Conservation (phyloP, 2,329 filamentous ascomycete species). For the Fusarium neocosmosporiellum region DNA sequence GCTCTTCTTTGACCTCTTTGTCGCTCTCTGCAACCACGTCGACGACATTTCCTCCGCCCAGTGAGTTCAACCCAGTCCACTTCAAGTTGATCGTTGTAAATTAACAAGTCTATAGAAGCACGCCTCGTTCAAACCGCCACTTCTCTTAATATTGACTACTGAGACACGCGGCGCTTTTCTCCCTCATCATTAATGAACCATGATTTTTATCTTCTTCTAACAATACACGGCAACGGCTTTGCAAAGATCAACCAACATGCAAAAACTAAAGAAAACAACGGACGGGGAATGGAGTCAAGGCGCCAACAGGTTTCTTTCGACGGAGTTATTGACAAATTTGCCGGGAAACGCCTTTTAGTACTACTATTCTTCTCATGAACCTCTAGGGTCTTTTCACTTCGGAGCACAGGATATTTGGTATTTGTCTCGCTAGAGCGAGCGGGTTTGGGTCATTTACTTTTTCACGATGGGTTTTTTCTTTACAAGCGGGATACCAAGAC, state of each 20-base stretch:
- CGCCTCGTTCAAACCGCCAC: conserved; percentile 61
- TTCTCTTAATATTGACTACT: conserved; percentile 41
- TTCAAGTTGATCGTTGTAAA: background rate
- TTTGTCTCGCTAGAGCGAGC: conserved; percentile 10
- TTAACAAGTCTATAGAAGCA: conserved; percentile 44
- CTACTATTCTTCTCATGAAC: conserved; percentile 46
- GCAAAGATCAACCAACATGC: conserved; percentile 22
- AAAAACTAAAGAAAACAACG: conserved; percentile 33
- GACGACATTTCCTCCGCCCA: conserved; percentile 71
- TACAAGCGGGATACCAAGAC: conserved; percentile 36
- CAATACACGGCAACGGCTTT: conserved; percentile 20
- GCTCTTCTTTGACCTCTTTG: conserved; percentile 93
- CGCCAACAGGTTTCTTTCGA: conserved; percentile 7
- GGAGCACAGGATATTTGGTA: conserved; percentile 25
- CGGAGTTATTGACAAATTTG: conserved; percentile 25
- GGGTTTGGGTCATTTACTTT: conserved; percentile 11
- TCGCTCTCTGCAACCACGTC: conserved; percentile 92
- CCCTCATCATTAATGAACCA: conserved; percentile 42
- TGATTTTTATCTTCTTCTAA: conserved; percentile 11
- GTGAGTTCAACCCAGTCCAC: conserved; percentile 53
- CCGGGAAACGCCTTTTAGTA: conserved; percentile 45
- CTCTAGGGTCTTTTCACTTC: conserved; percentile 22
- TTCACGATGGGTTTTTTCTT: conserved; percentile 23
- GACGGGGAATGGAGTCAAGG: conserved; percentile 29
- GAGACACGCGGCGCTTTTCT: background rate